Evolutionary conservation across 371 early-diverging fungal species (phyloP), one percentile per base, ranked within the genome.

Genomic region (Syncephalastrum monosporum): DNA sequence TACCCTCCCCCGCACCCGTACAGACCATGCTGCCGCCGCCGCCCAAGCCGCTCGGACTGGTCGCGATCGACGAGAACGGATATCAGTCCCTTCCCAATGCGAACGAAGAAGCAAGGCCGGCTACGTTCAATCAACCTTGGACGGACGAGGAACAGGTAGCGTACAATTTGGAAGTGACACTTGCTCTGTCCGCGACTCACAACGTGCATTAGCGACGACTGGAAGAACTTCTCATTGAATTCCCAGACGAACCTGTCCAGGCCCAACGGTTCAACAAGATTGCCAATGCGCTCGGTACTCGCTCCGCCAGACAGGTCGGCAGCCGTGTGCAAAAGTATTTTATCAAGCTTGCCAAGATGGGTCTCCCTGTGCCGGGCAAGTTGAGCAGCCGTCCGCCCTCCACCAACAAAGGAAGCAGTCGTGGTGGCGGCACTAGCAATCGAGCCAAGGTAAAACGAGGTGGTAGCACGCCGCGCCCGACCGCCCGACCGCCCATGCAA

Each of bases 291-390:
- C 61, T 86, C 49, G 83, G 83, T 3, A 82, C 84, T 1, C 71
- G 86, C 50, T 82, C 84, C 12, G 79, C 83, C 19, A 77, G 75
- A 42, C 86, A 86, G 68, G 82, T 82, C 42, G 83, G 82, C 8
- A 84, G 86, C 60, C 77, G 86, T 42, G 81, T 86, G 4, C 84
- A 86, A 65, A 86, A 86, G 60, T 84, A 84, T 53, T 86, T 86
- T 57, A 83, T 82, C 68, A 86, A 85, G 55, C 57, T 86, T 41
- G 84, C 83, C 14, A 86, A 84, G 56, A 56, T 77, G 43, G 86
- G 86, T 13, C 58, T 86, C 49, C 83, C 83, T 53, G 82, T 84
- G 4, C 84, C 86, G 44, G 86, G 84, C 38, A 33, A 33, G 2
- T 33, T 33, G 2, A 33, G 38, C 10, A 33, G 38, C 12, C 38